phyloP scores from a whole-genome alignment of 2,329 filamentous ascomycete genomes.

The Venturia asperata region DNA sequence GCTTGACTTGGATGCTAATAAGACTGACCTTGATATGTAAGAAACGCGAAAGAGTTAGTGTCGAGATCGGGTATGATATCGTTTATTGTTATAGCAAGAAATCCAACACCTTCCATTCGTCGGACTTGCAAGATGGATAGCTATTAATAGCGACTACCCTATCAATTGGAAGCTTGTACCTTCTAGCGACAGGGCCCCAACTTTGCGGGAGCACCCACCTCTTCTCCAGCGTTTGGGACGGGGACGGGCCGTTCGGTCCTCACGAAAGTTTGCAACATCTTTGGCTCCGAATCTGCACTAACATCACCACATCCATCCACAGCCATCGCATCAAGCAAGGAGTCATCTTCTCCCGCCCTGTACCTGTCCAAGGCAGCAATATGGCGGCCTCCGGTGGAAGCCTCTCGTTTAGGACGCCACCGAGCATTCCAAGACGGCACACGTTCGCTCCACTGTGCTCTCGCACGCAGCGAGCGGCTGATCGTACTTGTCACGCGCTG shows the following conservation, averaged over 20 bases:
- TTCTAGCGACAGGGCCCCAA: background rate
- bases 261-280: background rate
- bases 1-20: no score
- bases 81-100: no score
- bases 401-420: constrained; percentile 6
- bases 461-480: background rate
- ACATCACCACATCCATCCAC: background rate
- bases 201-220: background rate
- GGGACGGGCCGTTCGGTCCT: background rate
- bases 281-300: background rate
- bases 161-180: background rate
- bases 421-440: background rate
- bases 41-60: no score
- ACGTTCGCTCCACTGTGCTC: background rate
- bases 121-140: no score
- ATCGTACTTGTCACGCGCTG: background rate
- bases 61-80: no score
- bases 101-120: no score
- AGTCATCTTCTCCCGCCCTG: background rate
- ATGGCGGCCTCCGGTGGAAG: constrained; percentile 1
- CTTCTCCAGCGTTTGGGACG: background rate
- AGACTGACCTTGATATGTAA: no score
- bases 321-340: background rate
- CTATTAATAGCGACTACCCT: background rate
- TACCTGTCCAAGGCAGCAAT: background rate